Percentiles rank a stretch among this genome's conserved stretches.
Evolutionary conservation across 768 basidiomycete genomes (phyloP).

Genomic region (Pisolithus microcarpus): DNA sequence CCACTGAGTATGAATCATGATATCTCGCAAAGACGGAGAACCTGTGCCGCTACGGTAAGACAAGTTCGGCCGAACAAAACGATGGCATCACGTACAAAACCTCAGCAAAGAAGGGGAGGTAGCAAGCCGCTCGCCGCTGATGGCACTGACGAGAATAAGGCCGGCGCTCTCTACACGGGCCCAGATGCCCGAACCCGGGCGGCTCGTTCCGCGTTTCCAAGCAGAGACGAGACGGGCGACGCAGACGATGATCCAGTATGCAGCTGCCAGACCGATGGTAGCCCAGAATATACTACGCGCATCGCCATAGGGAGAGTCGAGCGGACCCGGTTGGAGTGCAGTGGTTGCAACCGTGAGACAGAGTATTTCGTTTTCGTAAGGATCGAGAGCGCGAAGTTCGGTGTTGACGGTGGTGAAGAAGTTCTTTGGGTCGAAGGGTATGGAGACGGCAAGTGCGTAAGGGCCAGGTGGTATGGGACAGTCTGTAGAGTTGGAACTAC

Average conservation of each 20-base stretch:
- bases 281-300: conserved; percentile 67
- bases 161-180: conserved; percentile 74
- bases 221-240: conserved; percentile 76
- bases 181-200: conserved; percentile 58
- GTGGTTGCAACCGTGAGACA: conserved; percentile 78
- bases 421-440: conserved; percentile 58
- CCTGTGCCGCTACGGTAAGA: conserved; percentile 37
- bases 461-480: conserved; percentile 78
- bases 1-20: conserved; percentile 93
- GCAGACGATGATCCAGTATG: conserved; percentile 80
- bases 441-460: conserved; percentile 73
- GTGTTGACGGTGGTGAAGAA: conserved; percentile 81
- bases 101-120: conserved; percentile 80
- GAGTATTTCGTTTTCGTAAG: conserved; percentile 70
- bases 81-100: conserved; percentile 56
- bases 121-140: conserved; percentile 85
- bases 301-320: conserved; percentile 54
- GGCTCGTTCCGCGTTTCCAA: conserved; percentile 62
- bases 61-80: conserved; percentile 7
- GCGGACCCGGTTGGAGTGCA: conserved; percentile 55
- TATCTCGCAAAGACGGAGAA: conserved; percentile 87
- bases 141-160: conserved; percentile 84
- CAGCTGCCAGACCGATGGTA: conserved; percentile 64
- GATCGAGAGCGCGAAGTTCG: conserved; percentile 82
- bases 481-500: conserved; percentile 36